phyloP scores from a whole-genome alignment of 1,139 yeast species.

The Yamadazyma jaroonii region DNA sequence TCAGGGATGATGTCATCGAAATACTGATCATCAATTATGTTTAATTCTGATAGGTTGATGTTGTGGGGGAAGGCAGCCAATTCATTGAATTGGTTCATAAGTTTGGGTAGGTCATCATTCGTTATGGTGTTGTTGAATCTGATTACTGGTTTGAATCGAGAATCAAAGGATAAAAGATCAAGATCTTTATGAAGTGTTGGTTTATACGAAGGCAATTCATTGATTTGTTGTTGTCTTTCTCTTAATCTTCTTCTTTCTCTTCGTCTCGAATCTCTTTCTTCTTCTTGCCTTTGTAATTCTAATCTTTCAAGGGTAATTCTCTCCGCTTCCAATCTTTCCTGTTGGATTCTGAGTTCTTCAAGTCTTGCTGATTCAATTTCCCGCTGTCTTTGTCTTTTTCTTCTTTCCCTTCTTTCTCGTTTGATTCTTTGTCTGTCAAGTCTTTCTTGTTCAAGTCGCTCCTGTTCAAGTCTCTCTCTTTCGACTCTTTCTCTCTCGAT shows the following conservation, averaged over 20 bases:
- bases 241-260: neutral
- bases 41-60: conserved; percentile 36
- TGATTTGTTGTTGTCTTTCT: conserved; percentile 7
- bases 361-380: conserved; percentile 4
- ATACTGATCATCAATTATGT: conserved; percentile 36
- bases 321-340: conserved; percentile 4
- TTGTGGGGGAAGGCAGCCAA: conserved; percentile 31
- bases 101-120: conserved; percentile 22
- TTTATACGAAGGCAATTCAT: conserved; percentile 39
- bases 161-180: conserved; percentile 42
- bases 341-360: conserved; percentile 6
- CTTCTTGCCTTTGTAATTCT: conserved; percentile 3
- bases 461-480: conserved; percentile 5
- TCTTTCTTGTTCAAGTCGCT: conserved; percentile 2
- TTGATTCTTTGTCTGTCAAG: conserved; percentile 1
- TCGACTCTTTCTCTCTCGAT: neutral
- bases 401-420: conserved; percentile 4
- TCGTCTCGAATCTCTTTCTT: neutral
- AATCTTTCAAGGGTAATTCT: conserved; percentile 3
- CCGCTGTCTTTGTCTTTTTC: conserved; percentile 3
- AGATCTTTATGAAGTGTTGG: conserved; percentile 33
- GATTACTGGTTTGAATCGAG: conserved; percentile 37
- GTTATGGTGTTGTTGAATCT: conserved; percentile 35
- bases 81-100: conserved; percentile 26
- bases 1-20: conserved; percentile 34